A percentile compares a stretch with the other conserved stretches of the same genome.
Conservation (phyloP, 768 basidiomycete species). For the Termitomyces sp. region DNA sequence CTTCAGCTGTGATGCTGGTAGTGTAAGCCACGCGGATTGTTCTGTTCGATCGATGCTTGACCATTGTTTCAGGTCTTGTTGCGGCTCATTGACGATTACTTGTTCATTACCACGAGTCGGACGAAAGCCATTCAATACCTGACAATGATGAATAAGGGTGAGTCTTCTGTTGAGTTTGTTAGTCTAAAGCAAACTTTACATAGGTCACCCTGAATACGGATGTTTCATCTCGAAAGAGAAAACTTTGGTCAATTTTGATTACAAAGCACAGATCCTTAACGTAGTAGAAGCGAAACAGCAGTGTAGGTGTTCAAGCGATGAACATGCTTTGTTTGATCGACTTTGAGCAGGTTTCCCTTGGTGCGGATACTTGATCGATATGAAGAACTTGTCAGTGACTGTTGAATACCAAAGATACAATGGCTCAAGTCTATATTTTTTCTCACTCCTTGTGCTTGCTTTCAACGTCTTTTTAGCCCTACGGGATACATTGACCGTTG, state of each 20-base stretch:
- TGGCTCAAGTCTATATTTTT: constrained; percentile 42
- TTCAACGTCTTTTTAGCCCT: constrained; percentile 30
- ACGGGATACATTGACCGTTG: constrained; percentile 65
- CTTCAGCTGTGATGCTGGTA: constrained; percentile 52
- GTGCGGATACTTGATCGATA: constrained; percentile 86
- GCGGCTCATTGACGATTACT: constrained; percentile 91
- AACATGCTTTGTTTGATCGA: background rate
- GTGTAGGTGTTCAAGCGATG: constrained; percentile 23
- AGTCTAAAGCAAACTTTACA: background rate
- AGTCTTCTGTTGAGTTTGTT: background rate
- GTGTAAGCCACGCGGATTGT: constrained; percentile 43
- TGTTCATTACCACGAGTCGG: constrained; percentile 73
- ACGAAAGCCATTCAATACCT: constrained; percentile 65
- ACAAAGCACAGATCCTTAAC: constrained; percentile 47
- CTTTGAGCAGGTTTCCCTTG: constrained; percentile 72
- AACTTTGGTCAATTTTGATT: constrained; percentile 83
- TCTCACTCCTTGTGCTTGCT: background rate
- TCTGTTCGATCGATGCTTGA: background rate
- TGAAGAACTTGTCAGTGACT: constrained; percentile 68
- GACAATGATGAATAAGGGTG: constrained; percentile 69
- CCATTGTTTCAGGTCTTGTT: constrained; percentile 54
- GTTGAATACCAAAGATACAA: constrained; percentile 74
- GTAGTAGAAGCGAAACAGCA: constrained; percentile 42
- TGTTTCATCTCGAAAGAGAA: constrained; percentile 88
- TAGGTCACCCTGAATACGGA: constrained; percentile 92